Conservation (phyloP, 768 basidiomycete genomes). For the Amanita jacksonii region DNA sequence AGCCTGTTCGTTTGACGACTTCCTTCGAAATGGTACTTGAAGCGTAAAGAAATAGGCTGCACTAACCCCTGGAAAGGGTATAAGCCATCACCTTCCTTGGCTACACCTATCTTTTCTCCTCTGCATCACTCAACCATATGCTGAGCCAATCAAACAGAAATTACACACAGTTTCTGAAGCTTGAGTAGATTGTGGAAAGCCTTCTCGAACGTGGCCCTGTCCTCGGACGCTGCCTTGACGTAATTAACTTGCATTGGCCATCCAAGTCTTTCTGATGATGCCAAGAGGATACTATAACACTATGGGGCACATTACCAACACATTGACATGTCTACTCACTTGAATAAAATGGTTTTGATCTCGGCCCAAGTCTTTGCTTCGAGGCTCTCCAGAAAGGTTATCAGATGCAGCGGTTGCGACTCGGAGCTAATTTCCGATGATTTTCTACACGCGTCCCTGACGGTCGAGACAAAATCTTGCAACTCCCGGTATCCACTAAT, state of each 20-base stretch:
- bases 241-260: constrained; percentile 83
- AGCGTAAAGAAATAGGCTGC: constrained; percentile 74
- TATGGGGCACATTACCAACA: too few relatives aligned
- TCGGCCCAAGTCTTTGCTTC: constrained; percentile 67
- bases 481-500: constrained; percentile 52
- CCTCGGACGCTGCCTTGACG: constrained; percentile 32
- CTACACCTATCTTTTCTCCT: constrained; percentile 35
- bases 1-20: constrained; percentile 79
- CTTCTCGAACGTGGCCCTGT: constrained; percentile 58
- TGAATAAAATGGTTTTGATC: constrained; percentile 55
- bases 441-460: constrained; percentile 31
- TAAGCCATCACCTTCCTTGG: constrained; percentile 43
- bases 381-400: constrained; percentile 52
- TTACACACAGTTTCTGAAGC: constrained; percentile 69
- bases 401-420: constrained; percentile 47
- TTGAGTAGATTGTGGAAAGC: constrained; percentile 70
- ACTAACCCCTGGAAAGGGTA: constrained; percentile 83
- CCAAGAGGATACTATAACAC: constrained; percentile 45
- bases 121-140: constrained; percentile 23
- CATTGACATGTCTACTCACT: too few relatives aligned
- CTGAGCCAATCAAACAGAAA: neutral
- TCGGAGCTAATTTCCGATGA: constrained; percentile 35
- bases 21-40: constrained; percentile 93
- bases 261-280: constrained; percentile 61
- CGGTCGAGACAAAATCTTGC: constrained; percentile 47